A percentile compares a stretch with the other conserved stretches of the same genome.
These are phyloP conservation scores for Fusarium pseudoanthophilum DNA, from an alignment of 2,329 filamentous ascomycete genomes.

Conservation along the genomic window DNA sequence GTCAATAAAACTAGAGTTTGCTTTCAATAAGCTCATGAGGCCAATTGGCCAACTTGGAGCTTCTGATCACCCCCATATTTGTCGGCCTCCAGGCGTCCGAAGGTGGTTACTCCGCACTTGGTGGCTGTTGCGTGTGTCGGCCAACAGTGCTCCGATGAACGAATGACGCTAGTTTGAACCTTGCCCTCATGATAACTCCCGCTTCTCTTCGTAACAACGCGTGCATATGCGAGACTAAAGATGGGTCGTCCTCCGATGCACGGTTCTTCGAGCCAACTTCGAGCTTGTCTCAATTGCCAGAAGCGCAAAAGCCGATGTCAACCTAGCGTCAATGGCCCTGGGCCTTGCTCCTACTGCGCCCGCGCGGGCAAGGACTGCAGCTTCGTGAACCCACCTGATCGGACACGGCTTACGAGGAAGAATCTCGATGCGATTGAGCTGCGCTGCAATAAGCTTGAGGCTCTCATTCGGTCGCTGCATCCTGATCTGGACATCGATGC, in stretches of 20 bases:
- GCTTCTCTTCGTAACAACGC: background rate
- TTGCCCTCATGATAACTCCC: background rate
- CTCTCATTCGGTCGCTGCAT: background rate
- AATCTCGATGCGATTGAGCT: background rate
- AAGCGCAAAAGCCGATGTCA: background rate
- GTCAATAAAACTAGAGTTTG: background rate
- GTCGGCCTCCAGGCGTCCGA: background rate
- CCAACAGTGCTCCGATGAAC: background rate
- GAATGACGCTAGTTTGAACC: background rate
- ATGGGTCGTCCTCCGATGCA: background rate
- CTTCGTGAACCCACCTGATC: background rate
- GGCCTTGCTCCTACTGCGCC: background rate
- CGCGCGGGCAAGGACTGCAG: background rate
- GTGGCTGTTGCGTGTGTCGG: background rate
- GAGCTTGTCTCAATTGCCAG: background rate
- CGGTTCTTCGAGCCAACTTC: background rate
- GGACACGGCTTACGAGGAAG: background rate
- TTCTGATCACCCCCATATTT: background rate
- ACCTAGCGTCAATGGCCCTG: background rate
- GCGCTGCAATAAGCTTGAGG: background rate
- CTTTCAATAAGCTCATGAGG: accelerated
- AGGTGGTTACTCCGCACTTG: background rate
- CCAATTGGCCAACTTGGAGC: background rate
- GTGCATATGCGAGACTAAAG: background rate
- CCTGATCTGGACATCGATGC: background rate